Evolutionary conservation across 1,284 basidiomycete species (phyloP).

Genomic region (Takashimella koratensis): DNA sequence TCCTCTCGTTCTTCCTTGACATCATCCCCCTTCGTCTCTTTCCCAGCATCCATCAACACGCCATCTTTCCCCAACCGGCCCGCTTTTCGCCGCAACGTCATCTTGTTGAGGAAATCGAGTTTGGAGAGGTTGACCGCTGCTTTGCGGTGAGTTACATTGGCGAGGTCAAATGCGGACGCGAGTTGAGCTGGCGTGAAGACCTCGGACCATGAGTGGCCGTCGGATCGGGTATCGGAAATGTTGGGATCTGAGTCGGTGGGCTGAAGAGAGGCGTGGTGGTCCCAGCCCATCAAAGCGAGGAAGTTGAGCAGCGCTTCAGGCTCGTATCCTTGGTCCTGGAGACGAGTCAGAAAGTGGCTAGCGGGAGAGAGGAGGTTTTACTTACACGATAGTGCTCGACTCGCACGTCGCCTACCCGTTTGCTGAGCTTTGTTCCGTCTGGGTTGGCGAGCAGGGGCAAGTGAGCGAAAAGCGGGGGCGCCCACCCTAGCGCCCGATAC

Average conservation of each 20-base stretch:
- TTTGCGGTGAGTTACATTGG: slow-evolving; percentile 38
- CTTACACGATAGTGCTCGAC: slow-evolving; percentile 80
- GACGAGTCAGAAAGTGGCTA: background rate
- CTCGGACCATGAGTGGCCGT: slow-evolving; percentile 38
- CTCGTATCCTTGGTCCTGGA: slow-evolving; percentile 71
- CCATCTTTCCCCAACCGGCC: slow-evolving; percentile 39
- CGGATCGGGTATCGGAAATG: slow-evolving; percentile 25
- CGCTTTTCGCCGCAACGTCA: slow-evolving; percentile 41
- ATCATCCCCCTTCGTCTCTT: slow-evolving; percentile 4
- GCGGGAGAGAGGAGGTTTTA: background rate
- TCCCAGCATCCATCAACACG: slow-evolving; percentile 34
- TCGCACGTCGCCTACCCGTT: slow-evolving; percentile 82
- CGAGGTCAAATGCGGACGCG: slow-evolving; percentile 36
- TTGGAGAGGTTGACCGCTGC: slow-evolving; percentile 42
- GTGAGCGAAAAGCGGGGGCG: slow-evolving; percentile 80
- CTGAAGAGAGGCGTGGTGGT: slow-evolving; percentile 51
- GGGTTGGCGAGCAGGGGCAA: slow-evolving; percentile 84
- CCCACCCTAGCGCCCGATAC: slow-evolving; percentile 71
- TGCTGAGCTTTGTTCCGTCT: slow-evolving; percentile 92
- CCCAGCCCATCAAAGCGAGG: slow-evolving; percentile 91
- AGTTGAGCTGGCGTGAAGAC: slow-evolving; percentile 41
- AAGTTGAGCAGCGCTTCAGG: slow-evolving; percentile 87
- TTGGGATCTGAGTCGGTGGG: slow-evolving; percentile 1
- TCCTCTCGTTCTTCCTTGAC: slow-evolving; percentile 15
- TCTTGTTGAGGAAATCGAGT: slow-evolving; percentile 48